Conservation (phyloP, 225 moss, liverwort and hornwort genomes). For the Physcomitrellopsis africana region DNA sequence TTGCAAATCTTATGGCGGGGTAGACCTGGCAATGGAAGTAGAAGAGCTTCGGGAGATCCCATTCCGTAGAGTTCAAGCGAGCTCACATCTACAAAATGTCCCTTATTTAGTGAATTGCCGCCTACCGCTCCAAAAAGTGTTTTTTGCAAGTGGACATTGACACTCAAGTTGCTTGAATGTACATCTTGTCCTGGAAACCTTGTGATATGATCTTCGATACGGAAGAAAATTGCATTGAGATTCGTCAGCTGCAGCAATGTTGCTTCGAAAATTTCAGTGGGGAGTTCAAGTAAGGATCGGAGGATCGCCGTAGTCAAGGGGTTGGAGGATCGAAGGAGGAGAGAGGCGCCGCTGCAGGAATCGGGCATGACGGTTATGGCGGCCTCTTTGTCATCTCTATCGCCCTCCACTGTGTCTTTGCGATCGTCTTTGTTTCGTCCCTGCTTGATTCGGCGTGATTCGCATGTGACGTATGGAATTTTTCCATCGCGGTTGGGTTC, state of each 20-base stretch:
- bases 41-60: too few relatives aligned
- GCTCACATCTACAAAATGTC: too few relatives aligned
- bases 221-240: conserved; percentile 13
- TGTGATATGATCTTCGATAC: background rate
- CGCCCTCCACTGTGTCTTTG: conserved; percentile 30
- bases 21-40: too few relatives aligned
- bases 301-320: conserved; percentile 31
- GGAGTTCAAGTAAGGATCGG: background rate
- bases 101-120: too few relatives aligned
- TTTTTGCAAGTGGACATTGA: too few relatives aligned
- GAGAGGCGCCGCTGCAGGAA: conserved; percentile 1
- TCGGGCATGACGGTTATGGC: conserved; percentile 34
- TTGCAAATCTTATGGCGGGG: too few relatives aligned
- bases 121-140: too few relatives aligned
- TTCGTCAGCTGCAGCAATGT: background rate
- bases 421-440: conserved; percentile 42
- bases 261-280: background rate
- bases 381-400: conserved; percentile 11
- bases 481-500: conserved; percentile 11
- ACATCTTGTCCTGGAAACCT: too few relatives aligned
- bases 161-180: too few relatives aligned
- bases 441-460: conserved; percentile 30
- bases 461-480: conserved; percentile 24
- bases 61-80: too few relatives aligned
- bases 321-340: background rate